Base-by-base conservation (phyloP, 2,329 filamentous ascomycete genomes). In the Xylaria polymorpha region DNA sequence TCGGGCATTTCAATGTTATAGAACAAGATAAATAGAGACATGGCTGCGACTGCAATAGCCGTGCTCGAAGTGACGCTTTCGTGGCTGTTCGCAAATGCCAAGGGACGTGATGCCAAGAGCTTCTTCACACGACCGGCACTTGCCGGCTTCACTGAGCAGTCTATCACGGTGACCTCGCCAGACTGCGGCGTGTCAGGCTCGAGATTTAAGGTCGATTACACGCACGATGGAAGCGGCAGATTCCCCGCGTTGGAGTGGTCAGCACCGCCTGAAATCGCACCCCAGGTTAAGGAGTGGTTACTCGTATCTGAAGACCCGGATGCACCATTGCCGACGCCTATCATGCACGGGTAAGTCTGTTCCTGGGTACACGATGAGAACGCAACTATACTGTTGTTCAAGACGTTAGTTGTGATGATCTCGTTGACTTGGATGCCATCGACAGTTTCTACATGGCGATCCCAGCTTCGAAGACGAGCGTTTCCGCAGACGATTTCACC, bases 281-380 rank as follows among this genome's bases (percentile, higher is more conserved):
- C 32, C 3, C 50, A 66, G 22, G 78, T 84, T 12, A 79, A 79
- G 62, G 79, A 87, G 73, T 87, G 84, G 79, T 67, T 86, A 20
- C 73, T 87, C 18, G 74, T 86, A 15, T 77, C 75, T 46, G 84
- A 86, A 67, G 83, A 87, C 62, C 83, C 83, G 1, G 84, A 86
- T 73, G 81, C 81, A 18, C 83, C 83, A 20, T 59, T 85, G 37
- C 80, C 82, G 7, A 81, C 78, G 10, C 81, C 84, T 6, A 79
- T 83, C n/a, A 79, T 80, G 32, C 85, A 86, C 50, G 84, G 83
- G 81, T 82, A 60, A 76, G 79, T 68, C 20, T 32, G 15, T 32
- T 15, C 22, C 46, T 14, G 22, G 7, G 18, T 4, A 48, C 7
- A 50, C 25, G 1, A 14, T 15, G 12, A 50, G 12, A 14, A 15